phyloP scores from a whole-genome alignment of 305 asterid species.

The Solanum hybrid region DNA sequence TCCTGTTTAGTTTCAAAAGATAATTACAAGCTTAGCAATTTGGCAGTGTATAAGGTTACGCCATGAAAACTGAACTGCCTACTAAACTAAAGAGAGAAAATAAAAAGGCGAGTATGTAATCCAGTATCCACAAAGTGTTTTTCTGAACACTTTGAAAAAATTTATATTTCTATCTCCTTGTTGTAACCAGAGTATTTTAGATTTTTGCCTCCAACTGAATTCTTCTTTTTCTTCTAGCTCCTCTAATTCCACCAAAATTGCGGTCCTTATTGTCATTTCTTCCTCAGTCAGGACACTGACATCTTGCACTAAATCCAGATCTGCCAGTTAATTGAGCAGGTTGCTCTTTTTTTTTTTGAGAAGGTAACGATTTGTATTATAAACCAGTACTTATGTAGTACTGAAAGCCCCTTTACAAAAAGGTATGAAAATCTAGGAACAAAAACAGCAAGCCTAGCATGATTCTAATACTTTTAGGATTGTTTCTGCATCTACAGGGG shows the following conservation, averaged over 20 bases:
- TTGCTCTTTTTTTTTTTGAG: background rate
- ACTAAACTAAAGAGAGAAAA: background rate
- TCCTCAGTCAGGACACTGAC: background rate
- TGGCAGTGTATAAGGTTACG: background rate
- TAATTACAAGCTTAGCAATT: background rate
- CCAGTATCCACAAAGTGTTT: background rate
- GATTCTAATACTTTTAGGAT: too few species aligned
- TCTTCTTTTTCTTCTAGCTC: background rate
- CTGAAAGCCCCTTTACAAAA: too few species aligned
- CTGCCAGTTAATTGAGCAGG: background rate
- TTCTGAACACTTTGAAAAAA: background rate
- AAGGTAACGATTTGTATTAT: too few species aligned
- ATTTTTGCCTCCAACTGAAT: background rate
- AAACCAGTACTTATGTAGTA: too few species aligned
- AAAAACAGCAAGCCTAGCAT: too few species aligned
- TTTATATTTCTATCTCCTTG: background rate
- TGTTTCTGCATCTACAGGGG: too few species aligned
- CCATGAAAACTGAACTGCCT: background rate
- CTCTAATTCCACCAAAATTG: background rate
- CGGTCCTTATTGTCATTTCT: background rate
- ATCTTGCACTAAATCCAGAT: background rate
- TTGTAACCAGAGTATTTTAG: background rate
- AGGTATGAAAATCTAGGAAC: too few species aligned
- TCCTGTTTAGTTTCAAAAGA: slow-evolving; percentile 32
- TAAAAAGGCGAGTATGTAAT: background rate